A percentile compares a stretch with the other conserved stretches of the same genome.
Conservation (phyloP, 148 eudicot species). For the Amaranthus hypochondriacus region DNA sequence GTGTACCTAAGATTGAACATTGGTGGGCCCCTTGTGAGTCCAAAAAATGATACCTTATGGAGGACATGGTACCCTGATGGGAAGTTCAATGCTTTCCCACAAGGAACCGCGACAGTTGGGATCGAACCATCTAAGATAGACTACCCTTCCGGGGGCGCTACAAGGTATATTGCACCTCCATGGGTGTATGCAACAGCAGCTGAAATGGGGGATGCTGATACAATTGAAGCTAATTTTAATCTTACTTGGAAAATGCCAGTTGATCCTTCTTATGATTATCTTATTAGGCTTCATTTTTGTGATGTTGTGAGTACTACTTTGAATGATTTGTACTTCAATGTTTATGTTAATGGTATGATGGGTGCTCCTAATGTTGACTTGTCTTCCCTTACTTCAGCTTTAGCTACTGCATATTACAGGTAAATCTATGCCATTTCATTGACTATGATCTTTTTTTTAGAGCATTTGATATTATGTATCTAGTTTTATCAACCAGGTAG, state of each 20-base stretch:
- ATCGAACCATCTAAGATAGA: constrained; percentile 30
- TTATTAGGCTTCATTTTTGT: constrained; percentile 58
- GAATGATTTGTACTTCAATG: constrained; percentile 48
- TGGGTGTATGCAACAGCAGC: constrained; percentile 47
- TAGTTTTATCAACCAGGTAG: background rate
- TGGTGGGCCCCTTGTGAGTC: constrained; percentile 47
- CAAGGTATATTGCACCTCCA: constrained; percentile 43
- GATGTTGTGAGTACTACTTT: constrained; percentile 46
- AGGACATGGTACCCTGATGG: constrained; percentile 49
- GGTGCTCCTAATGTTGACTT: constrained; percentile 46
- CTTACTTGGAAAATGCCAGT: constrained; percentile 51
- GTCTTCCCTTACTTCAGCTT: constrained; percentile 37
- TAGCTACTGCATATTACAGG: constrained; percentile 50
- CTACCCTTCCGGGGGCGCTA: constrained; percentile 41
- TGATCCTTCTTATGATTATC: constrained; percentile 47
- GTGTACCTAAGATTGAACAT: constrained; percentile 43
- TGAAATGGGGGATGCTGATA: constrained; percentile 39
- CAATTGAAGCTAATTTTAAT: constrained; percentile 34
- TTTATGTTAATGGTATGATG: constrained; percentile 44
- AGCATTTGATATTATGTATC: background rate
- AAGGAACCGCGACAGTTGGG: constrained; percentile 31
- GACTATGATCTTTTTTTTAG: background rate
- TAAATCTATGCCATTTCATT: background rate
- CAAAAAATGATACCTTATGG: constrained; percentile 50
- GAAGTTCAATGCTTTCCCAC: constrained; percentile 34